Evolutionary conservation across 2,329 filamentous ascomycete genomes (phyloP), one percentile per base, ranked within the genome.

Genomic region (Trichoderma simmonsii): DNA sequence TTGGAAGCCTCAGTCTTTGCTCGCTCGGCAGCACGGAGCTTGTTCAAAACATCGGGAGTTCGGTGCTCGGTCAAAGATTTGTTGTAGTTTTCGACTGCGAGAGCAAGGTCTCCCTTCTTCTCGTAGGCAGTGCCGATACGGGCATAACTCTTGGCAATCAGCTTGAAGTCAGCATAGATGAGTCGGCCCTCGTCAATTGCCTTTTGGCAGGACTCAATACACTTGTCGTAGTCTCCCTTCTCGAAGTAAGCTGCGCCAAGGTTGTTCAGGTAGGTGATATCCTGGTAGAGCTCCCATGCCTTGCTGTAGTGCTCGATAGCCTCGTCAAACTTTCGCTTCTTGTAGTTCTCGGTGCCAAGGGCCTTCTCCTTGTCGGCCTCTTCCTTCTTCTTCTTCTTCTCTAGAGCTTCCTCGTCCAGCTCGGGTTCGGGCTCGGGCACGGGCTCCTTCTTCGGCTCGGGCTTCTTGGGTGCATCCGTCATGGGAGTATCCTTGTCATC

Each of bases 221-320:
- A 91, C 72, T 91, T 92, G 78, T 97, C 89, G 81, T 93, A 97
- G 80, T 98, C 96, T 71, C 94, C 95, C 87, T 98, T 98, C 83
- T 99, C 96, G 77, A 95, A 98, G 79, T 97, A 90, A 73, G 95
- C 96, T 4, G 96, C 96, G 73, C 94, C 94, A 36, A 97, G 88
- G 84, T 99, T 99, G 86, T 97, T 99, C 73, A 98, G 88, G 84
- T 99, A 99, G 18, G 95, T 96, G 79, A 99, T 97, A 79, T 99
- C 96, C 87, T 98, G 96, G 89, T 93, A 87, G 51, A 93, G 83
- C 73, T 97, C 95, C 96, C 96, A 99, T 0, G 96, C 96, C 82
- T 97, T 97, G 81, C 83, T 89, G 86, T 99, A 99, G 85, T 99
- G 94, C 80, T 91, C 90, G 78, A 99, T 98, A 65, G 96, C 96